Evolutionary conservation across 2,329 filamentous ascomycete genomes (phyloP).

Genomic region (Ascochyta viciae-villosae): DNA sequence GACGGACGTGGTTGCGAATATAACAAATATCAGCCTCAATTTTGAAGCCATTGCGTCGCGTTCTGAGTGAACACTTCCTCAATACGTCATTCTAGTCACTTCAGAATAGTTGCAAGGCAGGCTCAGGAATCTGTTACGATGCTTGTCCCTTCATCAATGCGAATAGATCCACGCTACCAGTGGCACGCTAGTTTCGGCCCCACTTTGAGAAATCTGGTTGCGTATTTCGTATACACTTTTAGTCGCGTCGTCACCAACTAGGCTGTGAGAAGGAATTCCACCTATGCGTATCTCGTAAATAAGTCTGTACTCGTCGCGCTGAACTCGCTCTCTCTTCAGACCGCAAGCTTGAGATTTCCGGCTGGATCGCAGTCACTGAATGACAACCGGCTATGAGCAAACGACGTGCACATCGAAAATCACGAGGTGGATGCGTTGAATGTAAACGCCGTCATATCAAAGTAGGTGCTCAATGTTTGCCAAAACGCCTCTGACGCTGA

Average conservation of each 20-base stretch:
- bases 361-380: not conserved
- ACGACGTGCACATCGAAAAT: slow-evolving; percentile 23
- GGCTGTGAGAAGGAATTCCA: not conserved
- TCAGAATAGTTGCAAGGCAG: too few relatives aligned
- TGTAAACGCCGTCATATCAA: slow-evolving; percentile 28
- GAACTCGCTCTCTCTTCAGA: not conserved
- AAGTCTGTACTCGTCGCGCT: not conserved
- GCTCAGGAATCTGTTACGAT: too few relatives aligned
- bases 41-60: too few relatives aligned
- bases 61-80: too few relatives aligned
- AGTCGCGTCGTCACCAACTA: not conserved
- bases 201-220: not conserved
- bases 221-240: not conserved
- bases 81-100: too few relatives aligned
- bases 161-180: not conserved
- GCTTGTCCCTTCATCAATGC: too few relatives aligned
- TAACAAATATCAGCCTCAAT: too few relatives aligned
- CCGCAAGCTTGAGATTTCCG: not conserved
- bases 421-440: slow-evolving; percentile 20
- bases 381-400: slow-evolving; percentile 2
- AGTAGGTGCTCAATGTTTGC: not conserved
- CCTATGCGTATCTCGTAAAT: not conserved
- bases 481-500: not conserved
- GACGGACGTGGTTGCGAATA: too few relatives aligned
- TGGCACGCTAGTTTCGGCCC: not conserved